Conservation (phyloP, 1,139 yeast species). For the Hyphopichia pseudoburtonii region DNA sequence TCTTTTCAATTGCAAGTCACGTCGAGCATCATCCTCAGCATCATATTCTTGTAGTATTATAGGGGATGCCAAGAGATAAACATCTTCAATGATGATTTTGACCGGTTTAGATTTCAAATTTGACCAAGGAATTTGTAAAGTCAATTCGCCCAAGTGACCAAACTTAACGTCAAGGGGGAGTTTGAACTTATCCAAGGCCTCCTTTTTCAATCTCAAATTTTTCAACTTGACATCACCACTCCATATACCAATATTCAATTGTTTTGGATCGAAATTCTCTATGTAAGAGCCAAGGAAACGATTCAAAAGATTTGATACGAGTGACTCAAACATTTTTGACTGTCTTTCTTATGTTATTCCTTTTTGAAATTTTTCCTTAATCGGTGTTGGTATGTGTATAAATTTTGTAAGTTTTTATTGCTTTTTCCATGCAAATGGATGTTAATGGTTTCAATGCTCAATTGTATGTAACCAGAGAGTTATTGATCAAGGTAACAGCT, state of each 20-base stretch:
- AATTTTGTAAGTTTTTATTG: too few species aligned
- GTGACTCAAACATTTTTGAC: conserved; percentile 50
- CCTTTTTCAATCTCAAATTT: conserved; percentile 73
- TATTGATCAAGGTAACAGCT: too few species aligned
- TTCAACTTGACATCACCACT: conserved; percentile 91
- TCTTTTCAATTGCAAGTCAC: conserved; percentile 66
- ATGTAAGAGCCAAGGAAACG: conserved; percentile 70
- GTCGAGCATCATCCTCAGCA: conserved; percentile 61
- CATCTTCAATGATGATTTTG: conserved; percentile 84
- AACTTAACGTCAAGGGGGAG: conserved; percentile 87
- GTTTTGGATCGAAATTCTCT: conserved; percentile 93
- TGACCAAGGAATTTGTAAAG: conserved; percentile 96
- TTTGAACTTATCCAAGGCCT: conserved; percentile 80
- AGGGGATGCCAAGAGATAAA: conserved; percentile 80
- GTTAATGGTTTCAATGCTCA: too few species aligned
- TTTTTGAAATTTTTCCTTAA: neutral
- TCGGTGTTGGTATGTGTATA: too few species aligned
- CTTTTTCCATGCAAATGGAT: too few species aligned
- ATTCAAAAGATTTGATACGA: conserved; percentile 55
- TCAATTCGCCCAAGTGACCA: conserved; percentile 88
- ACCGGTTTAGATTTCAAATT: conserved; percentile 92
- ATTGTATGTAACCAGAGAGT: too few species aligned
- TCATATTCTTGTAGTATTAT: conserved; percentile 53
- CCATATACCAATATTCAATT: conserved; percentile 94
- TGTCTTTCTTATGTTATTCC: neutral